Evolutionary conservation across 805 yeast species (phyloP), one percentile per base, ranked within the genome.

Genomic region (Komagataella populi): DNA sequence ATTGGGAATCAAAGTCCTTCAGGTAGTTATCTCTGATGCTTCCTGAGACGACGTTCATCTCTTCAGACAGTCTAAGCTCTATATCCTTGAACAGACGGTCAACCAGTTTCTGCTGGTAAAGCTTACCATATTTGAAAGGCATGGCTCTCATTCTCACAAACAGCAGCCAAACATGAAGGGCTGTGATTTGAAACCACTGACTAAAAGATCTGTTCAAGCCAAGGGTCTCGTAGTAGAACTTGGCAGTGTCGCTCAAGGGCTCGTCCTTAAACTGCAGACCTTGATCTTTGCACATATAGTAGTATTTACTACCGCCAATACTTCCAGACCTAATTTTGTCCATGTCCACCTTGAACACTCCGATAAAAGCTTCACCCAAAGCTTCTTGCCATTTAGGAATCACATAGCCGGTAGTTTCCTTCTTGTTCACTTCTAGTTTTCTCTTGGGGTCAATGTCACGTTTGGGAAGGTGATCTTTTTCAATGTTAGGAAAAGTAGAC

Each of bases 161-260:
- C 48, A 93, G 72, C 61, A 93, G 82, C 99, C 99, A 93, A 54
- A 87, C 81, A 66, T 93, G 99, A 57, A 93, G 73, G 1, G 84
- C 73, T 6, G 96, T 86, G 55, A 93, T 84, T 68, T 91, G 98
- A 65, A 84, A 91, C 96, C 96, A 91, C 66, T 89, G 95, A n/a
- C 91, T 80, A 62, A 91, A 90, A 0, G 97, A 84, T 62, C 77
- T 74, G 43, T 96, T 96, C 60, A 93, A 70, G 23, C 79, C 83
- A 52, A 93, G 70, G 10, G 90, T 85, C 51, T 87, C 85, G 63
- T 88, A 93, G 73, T 88, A 93, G 63, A 87, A 93, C 51, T 70
- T 71, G 1, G 96, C 96, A 4, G 86, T 76, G 17, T 77, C 80
- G 3, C 86, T 76, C 45, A 86, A 69, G 44, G 79, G 82, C 61